phyloP scores from a whole-genome alignment of 1,284 basidiomycete species.

The Athelia sp. region DNA sequence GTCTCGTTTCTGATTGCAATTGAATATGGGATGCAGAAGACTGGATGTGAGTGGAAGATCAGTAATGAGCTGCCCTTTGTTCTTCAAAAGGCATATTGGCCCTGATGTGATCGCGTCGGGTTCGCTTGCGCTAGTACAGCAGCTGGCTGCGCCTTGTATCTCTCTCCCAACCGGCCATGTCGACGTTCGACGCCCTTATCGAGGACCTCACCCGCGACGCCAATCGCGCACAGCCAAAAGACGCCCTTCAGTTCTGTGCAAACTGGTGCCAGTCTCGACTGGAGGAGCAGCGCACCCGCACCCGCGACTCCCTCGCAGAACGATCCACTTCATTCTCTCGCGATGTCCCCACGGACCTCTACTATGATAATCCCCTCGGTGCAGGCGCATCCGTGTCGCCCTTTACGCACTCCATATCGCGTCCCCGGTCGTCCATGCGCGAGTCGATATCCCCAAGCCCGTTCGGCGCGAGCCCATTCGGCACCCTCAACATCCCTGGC shows the following conservation, averaged over 20 bases:
- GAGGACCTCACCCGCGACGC: slow-evolving; percentile 86
- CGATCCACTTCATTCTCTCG: slow-evolving; percentile 41
- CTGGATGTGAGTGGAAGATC: too few relatives aligned
- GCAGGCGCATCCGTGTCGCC: slow-evolving; percentile 35
- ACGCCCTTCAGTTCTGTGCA: slow-evolving; percentile 91
- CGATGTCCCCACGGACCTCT: slow-evolving; percentile 54
- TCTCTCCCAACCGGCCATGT: slow-evolving; percentile 31
- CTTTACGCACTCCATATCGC: slow-evolving; percentile 42
- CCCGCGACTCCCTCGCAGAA: slow-evolving; percentile 58
- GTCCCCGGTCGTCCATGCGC: slow-evolving; percentile 45
- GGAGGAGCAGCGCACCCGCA: slow-evolving; percentile 74
- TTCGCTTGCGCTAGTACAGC: too few relatives aligned
- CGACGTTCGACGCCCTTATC: slow-evolving; percentile 77
- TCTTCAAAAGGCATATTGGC: slow-evolving; percentile 1
- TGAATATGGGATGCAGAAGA: too few relatives aligned
- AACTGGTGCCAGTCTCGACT: slow-evolving; percentile 92
- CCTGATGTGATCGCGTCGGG: neutral
- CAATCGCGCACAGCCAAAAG: slow-evolving; percentile 79
- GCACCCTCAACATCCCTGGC: slow-evolving; percentile 70
- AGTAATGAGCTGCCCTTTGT: neutral
- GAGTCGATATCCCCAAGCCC: slow-evolving; percentile 49
- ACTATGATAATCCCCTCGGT: slow-evolving; percentile 48
- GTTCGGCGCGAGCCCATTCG: slow-evolving; percentile 52
- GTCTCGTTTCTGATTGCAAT: too few relatives aligned
- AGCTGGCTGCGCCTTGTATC: neutral